phyloP scores from a whole-genome alignment of 768 basidiomycete species.

The Hericium erinaceus region DNA sequence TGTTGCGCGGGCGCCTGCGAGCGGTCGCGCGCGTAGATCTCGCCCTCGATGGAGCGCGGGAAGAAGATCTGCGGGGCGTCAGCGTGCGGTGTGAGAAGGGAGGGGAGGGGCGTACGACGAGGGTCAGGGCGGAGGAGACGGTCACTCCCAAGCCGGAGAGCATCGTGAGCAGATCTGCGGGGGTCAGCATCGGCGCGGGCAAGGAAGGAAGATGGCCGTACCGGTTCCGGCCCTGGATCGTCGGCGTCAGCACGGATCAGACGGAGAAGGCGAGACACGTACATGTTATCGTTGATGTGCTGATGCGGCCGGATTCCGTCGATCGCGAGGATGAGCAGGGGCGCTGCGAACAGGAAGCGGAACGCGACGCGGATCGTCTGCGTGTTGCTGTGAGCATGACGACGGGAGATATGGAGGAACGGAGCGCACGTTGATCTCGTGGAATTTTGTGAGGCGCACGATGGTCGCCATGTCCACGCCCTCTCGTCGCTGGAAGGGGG shows the following conservation, averaged over 20 bases:
- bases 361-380: conserved; percentile 66
- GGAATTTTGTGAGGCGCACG: conserved; percentile 68
- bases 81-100: neutral
- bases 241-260: neutral
- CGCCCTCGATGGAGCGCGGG: conserved; percentile 13
- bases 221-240: no score
- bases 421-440: conserved; percentile 66
- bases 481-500: conserved; percentile 37
- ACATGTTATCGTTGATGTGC: conserved; percentile 57
- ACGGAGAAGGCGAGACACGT: conserved; percentile 16
- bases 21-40: conserved; percentile 6
- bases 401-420: neutral
- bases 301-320: conserved; percentile 59
- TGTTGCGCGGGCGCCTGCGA: neutral
- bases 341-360: conserved; percentile 62
- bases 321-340: conserved; percentile 54
- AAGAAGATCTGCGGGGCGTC: conserved; percentile 10
- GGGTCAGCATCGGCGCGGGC: neutral
- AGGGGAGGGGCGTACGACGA: conserved; percentile 5
- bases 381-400: neutral
- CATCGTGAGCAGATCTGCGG: conserved; percentile 10
- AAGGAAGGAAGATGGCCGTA: no score
- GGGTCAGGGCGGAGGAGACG: conserved; percentile 12
- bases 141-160: conserved; percentile 7
- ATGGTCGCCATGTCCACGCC: conserved; percentile 59